Percentiles rank a stretch among this genome's conserved stretches.
These are phyloP conservation scores for Pleomassaria siparia DNA, from an alignment of 2,329 filamentous ascomycete species.

Conservation along the genomic window DNA sequence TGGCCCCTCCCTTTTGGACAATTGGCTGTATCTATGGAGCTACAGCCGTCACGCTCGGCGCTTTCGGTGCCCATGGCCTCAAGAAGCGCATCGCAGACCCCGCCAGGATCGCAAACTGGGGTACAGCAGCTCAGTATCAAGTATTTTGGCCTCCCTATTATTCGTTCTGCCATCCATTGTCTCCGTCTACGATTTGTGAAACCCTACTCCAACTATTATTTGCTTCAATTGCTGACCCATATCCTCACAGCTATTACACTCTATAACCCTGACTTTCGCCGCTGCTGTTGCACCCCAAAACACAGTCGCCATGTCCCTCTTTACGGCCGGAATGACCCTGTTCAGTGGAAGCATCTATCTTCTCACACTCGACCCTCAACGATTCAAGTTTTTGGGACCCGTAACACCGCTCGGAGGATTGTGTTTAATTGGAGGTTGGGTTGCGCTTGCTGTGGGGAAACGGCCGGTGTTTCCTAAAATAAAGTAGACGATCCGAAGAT, in stretches of 20 bases:
- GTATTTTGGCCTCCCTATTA: conserved; percentile 40
- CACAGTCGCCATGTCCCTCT: conserved; percentile 59
- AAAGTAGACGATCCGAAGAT: too few species aligned
- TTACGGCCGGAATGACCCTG: conserved; percentile 66
- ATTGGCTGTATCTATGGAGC: conserved; percentile 65
- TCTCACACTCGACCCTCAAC: conserved; percentile 62
- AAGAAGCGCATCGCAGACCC: conserved; percentile 64
- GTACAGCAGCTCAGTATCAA: conserved; percentile 69
- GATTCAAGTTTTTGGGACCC: conserved; percentile 62
- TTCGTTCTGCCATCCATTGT: not conserved
- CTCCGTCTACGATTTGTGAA: not conserved
- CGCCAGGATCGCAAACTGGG: conserved; percentile 60
- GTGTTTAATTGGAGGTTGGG: conserved; percentile 67
- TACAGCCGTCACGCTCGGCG: conserved; percentile 61
- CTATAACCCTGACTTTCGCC: conserved; percentile 60
- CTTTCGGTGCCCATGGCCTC: conserved; percentile 69
- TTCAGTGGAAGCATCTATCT: conserved; percentile 68
- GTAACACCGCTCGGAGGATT: conserved; percentile 66
- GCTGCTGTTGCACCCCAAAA: conserved; percentile 56
- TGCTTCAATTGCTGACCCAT: not conserved
- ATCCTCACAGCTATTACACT: conserved; percentile 62
- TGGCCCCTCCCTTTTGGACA: conserved; percentile 57
- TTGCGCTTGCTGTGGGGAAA: conserved; percentile 48
- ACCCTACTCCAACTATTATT: not conserved
- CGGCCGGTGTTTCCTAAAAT: conserved; percentile 25